Evolutionary conservation across 2,329 filamentous ascomycete species (phyloP), one percentile per base, ranked within the genome.

Genomic region (Rhexocercosporidium sp.): DNA sequence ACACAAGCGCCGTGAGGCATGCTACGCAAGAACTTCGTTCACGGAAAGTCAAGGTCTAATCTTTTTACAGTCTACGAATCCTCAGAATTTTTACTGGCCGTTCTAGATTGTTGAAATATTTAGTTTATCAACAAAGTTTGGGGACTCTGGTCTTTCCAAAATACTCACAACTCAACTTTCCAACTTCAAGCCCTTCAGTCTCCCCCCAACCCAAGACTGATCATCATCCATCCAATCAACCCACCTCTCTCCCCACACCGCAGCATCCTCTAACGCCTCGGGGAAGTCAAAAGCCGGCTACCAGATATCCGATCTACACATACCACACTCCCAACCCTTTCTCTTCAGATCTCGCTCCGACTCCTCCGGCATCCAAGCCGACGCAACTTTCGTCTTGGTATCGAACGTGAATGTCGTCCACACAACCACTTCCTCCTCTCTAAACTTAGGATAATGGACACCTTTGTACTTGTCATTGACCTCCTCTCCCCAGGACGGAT

Each of bases 321-420:
- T 12, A 1, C 39, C 39, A 44, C 39, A 44, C 39, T 44, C 39
- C 5, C 39, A 44, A 44, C 16, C 12, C 12, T n/a, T 44, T 4
- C 39, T 44, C 18, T 44, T 44, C 39, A 44, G 1, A 44, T 44
- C 18, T 12, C 12, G 12, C 18, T 5, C 39, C 1, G 16, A 44
- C 39, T 44, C 39, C 25, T 49, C 46, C 37, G 37, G 39, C 54
- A 68, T 68, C 67, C 67, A 69, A 61, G 56, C 64, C n/a, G 31
- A 53, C 16, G 39, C 61, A 27, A 44, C 51, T 39, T 31, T 41
- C 16, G 22, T 64, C 37, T 59, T 44, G 1, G 14, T 31, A 39
- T 66, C 59, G n/a, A 20, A 65, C n/a, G 29, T 37, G 29, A 70
- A 53, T 4, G 53, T 64, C 6, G 41, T 63, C 41, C 60, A 67